Percentiles rank a stretch among this genome's conserved stretches.
These are phyloP conservation scores for Coleophoma cylindrospora DNA, from an alignment of 2,329 filamentous ascomycete genomes.

Conservation along the genomic window DNA sequence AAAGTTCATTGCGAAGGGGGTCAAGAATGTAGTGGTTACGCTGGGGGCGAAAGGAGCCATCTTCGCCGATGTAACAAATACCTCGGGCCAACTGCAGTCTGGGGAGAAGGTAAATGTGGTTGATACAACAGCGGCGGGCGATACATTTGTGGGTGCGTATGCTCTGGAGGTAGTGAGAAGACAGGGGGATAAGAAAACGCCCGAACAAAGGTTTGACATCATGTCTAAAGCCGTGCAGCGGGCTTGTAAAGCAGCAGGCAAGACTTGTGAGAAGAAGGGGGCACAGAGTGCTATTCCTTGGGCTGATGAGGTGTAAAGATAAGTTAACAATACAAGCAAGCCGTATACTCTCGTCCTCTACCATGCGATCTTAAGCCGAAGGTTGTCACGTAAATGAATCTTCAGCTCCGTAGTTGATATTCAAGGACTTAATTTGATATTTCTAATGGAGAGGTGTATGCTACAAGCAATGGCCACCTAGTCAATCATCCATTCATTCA, in stretches of 20 bases:
- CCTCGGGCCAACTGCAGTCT: slow-evolving; percentile 43
- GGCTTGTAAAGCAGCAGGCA: slow-evolving; percentile 58
- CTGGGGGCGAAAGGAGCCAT: slow-evolving; percentile 77
- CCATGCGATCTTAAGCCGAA: too few species aligned
- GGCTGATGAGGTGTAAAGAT: slow-evolving; percentile 42
- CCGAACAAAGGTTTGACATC: slow-evolving; percentile 35
- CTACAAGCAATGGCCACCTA: too few species aligned
- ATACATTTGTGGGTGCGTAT: slow-evolving; percentile 90
- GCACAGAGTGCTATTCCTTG: slow-evolving; percentile 65
- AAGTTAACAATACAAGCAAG: too few species aligned
- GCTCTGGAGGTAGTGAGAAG: slow-evolving; percentile 62
- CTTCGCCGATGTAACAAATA: slow-evolving; percentile 43
- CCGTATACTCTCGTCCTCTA: too few species aligned
- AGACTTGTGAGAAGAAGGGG: slow-evolving; percentile 60
- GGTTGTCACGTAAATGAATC: too few species aligned
- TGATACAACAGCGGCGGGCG: slow-evolving; percentile 90
- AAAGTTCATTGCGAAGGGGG: slow-evolving; percentile 64
- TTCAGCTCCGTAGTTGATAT: too few species aligned
- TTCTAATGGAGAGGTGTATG: too few species aligned
- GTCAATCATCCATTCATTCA: neutral
- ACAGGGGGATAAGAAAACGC: slow-evolving; percentile 22
- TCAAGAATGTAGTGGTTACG: slow-evolving; percentile 76
- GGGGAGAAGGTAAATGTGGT: slow-evolving; percentile 74
- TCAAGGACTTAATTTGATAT: too few species aligned
- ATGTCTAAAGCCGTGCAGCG: slow-evolving; percentile 54